A percentile compares a stretch with the other conserved stretches of the same genome.
phyloP scores from a whole-genome alignment of 805 yeast species.

The Metschnikowia peoriensis region DNA sequence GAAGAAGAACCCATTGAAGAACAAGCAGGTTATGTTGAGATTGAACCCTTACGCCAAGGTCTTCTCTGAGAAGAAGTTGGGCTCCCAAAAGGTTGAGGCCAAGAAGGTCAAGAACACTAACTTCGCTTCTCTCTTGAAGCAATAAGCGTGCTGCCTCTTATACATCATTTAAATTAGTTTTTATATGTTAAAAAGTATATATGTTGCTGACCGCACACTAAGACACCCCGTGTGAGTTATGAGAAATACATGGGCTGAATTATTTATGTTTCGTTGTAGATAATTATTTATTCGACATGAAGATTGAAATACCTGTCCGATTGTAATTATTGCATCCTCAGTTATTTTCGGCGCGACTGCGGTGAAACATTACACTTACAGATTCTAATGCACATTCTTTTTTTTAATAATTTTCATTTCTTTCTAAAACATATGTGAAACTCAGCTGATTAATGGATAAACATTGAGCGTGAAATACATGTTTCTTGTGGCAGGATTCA shows the following conservation, averaged over 20 bases:
- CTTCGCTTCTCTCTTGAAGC: conserved; percentile 65
- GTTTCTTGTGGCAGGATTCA: background rate
- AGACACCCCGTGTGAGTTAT: conserved; percentile 7
- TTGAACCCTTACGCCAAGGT: conserved; percentile 99
- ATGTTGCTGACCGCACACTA: background rate
- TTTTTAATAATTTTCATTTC: background rate
- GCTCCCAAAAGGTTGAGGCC: conserved; percentile 73
- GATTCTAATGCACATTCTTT: background rate
- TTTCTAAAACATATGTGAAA: background rate
- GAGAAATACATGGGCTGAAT: conserved; percentile 8
- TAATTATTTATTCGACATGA: background rate
- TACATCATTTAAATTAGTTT: background rate
- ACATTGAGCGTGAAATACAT: conserved; percentile 45
- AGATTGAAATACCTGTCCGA: background rate
- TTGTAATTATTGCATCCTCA: background rate
- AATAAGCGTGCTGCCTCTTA: conserved; percentile 24
- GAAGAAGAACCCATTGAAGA: conserved; percentile 88
- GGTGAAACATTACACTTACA: background rate
- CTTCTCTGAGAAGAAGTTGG: conserved; percentile 86
- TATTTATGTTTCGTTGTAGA: background rate
- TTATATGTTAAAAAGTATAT: background rate
- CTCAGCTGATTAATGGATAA: conserved; percentile 20
- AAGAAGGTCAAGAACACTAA: conserved; percentile 63
- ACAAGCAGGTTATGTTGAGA: conserved; percentile 97
- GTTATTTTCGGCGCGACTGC: background rate